Conservation (phyloP, 805 yeast genomes). For the Saccharomycopsis sp. region DNA sequence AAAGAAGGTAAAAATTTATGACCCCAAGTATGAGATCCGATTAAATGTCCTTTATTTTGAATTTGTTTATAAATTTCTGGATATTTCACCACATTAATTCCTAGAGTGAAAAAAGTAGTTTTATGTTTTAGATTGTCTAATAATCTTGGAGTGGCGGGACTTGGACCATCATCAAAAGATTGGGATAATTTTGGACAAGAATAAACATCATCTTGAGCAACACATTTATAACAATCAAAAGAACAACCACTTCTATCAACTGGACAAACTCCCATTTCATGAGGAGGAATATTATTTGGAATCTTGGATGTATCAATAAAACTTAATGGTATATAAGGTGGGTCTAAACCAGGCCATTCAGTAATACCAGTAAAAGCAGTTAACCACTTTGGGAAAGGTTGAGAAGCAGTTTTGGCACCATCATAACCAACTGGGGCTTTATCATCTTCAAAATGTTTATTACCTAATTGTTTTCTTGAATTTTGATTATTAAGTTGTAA, state of each 20-base stretch:
- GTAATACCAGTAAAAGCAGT: slow-evolving; percentile 58
- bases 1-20: slow-evolving; percentile 76
- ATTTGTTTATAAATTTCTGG: slow-evolving; percentile 63
- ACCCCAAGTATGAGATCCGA: slow-evolving; percentile 90
- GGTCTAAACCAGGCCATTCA: slow-evolving; percentile 79
- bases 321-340: slow-evolving; percentile 79
- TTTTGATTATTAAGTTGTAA: too few relatives aligned
- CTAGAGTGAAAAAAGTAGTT: slow-evolving; percentile 79
- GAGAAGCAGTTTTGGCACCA: slow-evolving; percentile 19
- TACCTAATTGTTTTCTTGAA: too few relatives aligned
- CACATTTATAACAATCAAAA: slow-evolving; percentile 78
- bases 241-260: slow-evolving; percentile 50
- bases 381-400: slow-evolving; percentile 76
- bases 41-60: slow-evolving; percentile 55
- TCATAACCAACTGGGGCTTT: slow-evolving; percentile 22
- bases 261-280: slow-evolving; percentile 52
- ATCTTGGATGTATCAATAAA: slow-evolving; percentile 48
- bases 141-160: slow-evolving; percentile 54
- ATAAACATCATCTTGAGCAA: slow-evolving; percentile 61
- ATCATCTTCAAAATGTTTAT: slow-evolving; percentile 4
- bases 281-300: slow-evolving; percentile 35
- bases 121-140: slow-evolving; percentile 41
- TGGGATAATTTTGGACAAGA: slow-evolving; percentile 72
- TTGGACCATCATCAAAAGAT: slow-evolving; percentile 94
- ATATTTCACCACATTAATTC: slow-evolving; percentile 63